Evolutionary conservation across 768 basidiomycete species (phyloP).

Genomic region (Goffeauzyma gilvescens): DNA sequence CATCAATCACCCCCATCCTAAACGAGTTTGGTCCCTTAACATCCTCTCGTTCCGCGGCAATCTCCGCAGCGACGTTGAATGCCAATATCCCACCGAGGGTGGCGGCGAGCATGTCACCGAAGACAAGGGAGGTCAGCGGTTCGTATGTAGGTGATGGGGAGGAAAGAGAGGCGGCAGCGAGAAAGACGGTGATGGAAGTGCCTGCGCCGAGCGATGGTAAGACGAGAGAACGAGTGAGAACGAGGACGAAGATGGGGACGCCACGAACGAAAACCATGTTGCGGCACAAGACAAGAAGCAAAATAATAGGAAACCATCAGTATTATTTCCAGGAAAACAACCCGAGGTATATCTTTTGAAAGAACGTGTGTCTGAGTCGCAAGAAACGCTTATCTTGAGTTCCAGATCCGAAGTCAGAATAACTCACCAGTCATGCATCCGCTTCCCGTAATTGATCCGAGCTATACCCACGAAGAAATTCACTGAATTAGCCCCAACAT

Average conservation of each 20-base stretch:
- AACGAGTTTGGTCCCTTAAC: conserved; percentile 51
- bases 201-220: conserved; percentile 36
- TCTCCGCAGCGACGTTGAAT: conserved; percentile 45
- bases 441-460: conserved; percentile 70
- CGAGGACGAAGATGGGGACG: background rate
- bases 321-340: no score
- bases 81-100: conserved; percentile 51
- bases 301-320: no score
- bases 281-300: background rate
- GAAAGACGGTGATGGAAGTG: conserved; percentile 59
- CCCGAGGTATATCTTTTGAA: no score
- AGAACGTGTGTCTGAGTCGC: background rate
- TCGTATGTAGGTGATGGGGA: conserved; percentile 22
- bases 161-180: conserved; percentile 45
- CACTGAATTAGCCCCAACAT: conserved; percentile 42
- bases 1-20: conserved; percentile 46
- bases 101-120: conserved; percentile 57
- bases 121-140: no score
- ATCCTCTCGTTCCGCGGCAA: conserved; percentile 38
- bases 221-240: background rate
- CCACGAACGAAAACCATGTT: background rate
- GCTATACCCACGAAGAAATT: conserved; percentile 32
- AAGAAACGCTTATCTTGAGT: no score
- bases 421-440: conserved; percentile 55
- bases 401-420: no score